Base-by-base conservation (phyloP, 305 asterid species). In the Petunia hybrid region DNA sequence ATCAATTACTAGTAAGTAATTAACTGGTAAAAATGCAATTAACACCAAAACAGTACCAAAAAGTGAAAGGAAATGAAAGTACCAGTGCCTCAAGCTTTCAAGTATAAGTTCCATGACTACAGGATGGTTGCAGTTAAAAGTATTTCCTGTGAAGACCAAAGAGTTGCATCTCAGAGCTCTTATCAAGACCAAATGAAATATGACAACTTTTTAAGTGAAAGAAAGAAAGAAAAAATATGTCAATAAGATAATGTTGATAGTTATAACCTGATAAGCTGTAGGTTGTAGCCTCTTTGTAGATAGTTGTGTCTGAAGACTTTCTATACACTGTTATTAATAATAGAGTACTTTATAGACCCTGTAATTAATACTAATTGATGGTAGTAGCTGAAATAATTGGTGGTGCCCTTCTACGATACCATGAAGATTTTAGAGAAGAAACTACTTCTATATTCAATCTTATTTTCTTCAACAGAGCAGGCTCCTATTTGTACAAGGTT, bases 21-120 rank as follows among this genome's bases (percentile, higher is more conserved):
- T 35, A 81, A 67, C n/a, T 42, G 53, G 38, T 8, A 60, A 84
- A 51, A 51, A 51, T 36, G 7, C 61, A 73, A 53, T 36, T 36
- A 73, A 51, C 63, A 51, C 53, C 36, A 73, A 73, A 73, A 46
- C 16, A 73, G 78, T 51, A 60, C 56, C 40, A 41, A 64, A 63
- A 46, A 80, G 56, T 70, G 80, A 71, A 81, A 73, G 81, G 82
- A 83, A 78, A 80, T 63, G 81, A 60, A 78, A 80, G 69, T 95
- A 96, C 99, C 99, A 96, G 88, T 96, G 98, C 87, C 97, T 92
- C 89, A 96, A 85, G 91, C 99, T 96, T 85, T 92, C 98, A 68
- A 96, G 98, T 87, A 96, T 85, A 78, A 96, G 86, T 85, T 96
- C 98, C 99, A 92, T 93, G 86, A 96, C 98, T 46, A 92, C 93